Base-by-base conservation (phyloP, 2,329 filamentous ascomycete species). In the Pyrenophora teres region DNA sequence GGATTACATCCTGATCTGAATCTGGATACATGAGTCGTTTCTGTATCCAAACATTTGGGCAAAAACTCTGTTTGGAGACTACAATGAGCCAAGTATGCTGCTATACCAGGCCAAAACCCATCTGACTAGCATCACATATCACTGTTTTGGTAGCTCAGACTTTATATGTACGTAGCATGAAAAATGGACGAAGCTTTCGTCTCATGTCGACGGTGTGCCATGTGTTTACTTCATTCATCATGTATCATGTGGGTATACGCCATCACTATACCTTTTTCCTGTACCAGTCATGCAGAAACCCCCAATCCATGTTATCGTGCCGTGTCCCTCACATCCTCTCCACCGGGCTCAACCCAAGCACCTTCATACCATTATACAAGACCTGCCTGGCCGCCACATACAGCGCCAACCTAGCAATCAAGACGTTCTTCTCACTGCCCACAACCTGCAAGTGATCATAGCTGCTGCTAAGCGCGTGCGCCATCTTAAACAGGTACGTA, bases 401-500 rank as follows among this genome's bases (percentile, higher is more conserved):
- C 62, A 96, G 76, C 9, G 89, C 67, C 59, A 71, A 55, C 62
- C 90, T 82, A 21, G 88, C 87, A 65, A 78, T 75, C 80, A 88
- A 86, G 47, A 92, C 76, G 69, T 88, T 86, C 25, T 78, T 79
- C 74, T 93, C 89, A 55, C 86, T 89, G 46, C 89, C 89, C n/a
- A 95, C 84, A 46, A 94, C 89, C 68, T 89, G 85, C 56, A 95
- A 79, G 54, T 90, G 86, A 66, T 92, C 89, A 74, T 95, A 95
- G 72, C 87, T 91, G 47, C 84, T 87, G 77, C 87, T 91, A 47
- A 95, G 75, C 21, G 84, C 80, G 74, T 95, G 90, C 3, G 89
- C 90, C 86, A 95, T 89, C 81, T 89, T 90, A 81, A 93, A 94
- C 38, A 94, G 80, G 71, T 93, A 91, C 4, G 82, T 84, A 32